Evolutionary conservation across 1,284 basidiomycete genomes (phyloP).

Genomic region (Mycena sp.): DNA sequence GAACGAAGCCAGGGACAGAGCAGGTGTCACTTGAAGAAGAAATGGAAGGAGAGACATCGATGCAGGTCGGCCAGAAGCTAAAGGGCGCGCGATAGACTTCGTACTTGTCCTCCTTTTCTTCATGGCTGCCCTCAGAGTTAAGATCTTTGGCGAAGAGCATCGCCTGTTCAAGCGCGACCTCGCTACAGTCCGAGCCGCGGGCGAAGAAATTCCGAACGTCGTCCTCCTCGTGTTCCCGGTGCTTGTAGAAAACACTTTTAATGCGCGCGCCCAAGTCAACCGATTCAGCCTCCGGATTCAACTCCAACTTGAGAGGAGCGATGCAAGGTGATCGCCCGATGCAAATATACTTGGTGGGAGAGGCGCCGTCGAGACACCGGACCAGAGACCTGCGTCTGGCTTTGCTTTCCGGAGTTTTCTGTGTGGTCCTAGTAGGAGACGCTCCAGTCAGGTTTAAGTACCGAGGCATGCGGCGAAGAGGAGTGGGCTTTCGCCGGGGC

Average conservation of each 20-base stretch:
- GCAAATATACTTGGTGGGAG: neutral
- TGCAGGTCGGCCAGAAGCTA: no score
- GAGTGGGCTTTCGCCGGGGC: constrained; percentile 1
- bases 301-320: neutral
- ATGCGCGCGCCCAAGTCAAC: constrained; percentile 26
- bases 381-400: neutral
- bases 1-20: no score
- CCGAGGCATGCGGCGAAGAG: constrained; percentile 5
- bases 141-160: neutral
- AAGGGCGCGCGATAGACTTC: no score
- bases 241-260: constrained; percentile 23
- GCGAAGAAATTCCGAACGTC: constrained; percentile 21
- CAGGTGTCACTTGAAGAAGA: no score
- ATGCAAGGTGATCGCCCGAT: neutral
- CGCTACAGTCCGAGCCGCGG: constrained; percentile 18
- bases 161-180: neutral
- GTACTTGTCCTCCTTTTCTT: neutral
- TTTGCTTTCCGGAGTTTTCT: neutral
- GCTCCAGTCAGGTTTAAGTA: constrained; percentile 3
- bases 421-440: neutral
- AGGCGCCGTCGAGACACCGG: neutral
- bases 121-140: neutral
- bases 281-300: neutral
- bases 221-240: constrained; percentile 10
- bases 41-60: no score